A percentile compares a stretch with the other conserved stretches of the same genome.
These are phyloP conservation scores for Sequoiadendron giganteum DNA, from an alignment of 75 land plant species.

Conservation along the genomic window DNA sequence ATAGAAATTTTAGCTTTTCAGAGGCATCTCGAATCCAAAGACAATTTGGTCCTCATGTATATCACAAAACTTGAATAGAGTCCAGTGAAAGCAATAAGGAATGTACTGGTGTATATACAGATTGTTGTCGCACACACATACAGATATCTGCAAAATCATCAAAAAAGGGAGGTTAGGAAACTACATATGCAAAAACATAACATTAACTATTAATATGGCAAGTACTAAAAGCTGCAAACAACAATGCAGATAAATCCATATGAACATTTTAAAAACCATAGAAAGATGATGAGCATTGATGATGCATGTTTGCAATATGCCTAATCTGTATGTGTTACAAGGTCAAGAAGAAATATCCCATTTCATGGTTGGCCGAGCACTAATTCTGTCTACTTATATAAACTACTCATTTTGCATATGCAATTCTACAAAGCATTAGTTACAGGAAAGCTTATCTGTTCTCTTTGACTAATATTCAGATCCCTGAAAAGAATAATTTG, in stretches of 20 bases:
- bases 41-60: constrained; percentile 10
- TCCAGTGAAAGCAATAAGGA: constrained; percentile 32
- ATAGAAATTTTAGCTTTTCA: not conserved
- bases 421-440: not conserved
- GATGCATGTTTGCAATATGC: not conserved
- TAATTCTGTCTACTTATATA: not conserved
- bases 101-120: constrained; percentile 53
- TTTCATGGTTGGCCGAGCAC: not conserved
- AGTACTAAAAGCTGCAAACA: not conserved
- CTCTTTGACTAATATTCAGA: not conserved
- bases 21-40: not conserved
- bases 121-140: constrained; percentile 75
- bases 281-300: not conserved
- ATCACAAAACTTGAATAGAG: constrained; percentile 34
- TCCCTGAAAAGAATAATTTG: not conserved
- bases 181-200: not conserved
- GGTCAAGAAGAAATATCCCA: not conserved
- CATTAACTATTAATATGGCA: not conserved
- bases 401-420: constrained; percentile 3
- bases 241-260: not conserved
- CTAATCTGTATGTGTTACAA: not conserved
- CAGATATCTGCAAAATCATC: constrained; percentile 57
- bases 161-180: not conserved
- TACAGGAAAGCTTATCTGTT: not conserved
- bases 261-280: not conserved